Evolutionary conservation across 352 stramenopile genomes (phyloP), one percentile per base, ranked within the genome.

Genomic region (Pythium dissimile): DNA sequence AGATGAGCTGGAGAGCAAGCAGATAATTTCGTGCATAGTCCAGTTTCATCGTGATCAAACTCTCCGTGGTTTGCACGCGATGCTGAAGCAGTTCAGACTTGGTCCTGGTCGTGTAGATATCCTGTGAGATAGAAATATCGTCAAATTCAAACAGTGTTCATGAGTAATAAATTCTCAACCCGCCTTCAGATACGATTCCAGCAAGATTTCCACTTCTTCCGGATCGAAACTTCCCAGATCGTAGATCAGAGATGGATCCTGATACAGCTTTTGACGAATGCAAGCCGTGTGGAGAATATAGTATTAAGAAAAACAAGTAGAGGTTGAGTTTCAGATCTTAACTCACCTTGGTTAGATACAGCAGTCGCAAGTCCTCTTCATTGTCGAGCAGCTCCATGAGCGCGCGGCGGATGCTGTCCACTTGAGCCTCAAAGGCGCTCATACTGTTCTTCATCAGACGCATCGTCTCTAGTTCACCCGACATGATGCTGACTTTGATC

Each of bases 1-100:
- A 67, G 31, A 75, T 72, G 34, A 82, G 60, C 26, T 82, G 67
- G 6, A 82, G 46, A 13, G 66, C 67, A 21, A 82, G 67, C 23
- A 82, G 58, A 31, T 79, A 82, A 52, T 82, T 82, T 53, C 72
- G 69, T 34, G 66, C 64, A 39, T 77, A 78, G 48, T 82, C 72
- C 18, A 82, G 48, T 39, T 79, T 79, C 67, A 82, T 77, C 38
- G 57, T 77, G n/a, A 77, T 63, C 9, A 77, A 53, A 35, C 54
- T 69, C 47, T 77, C 69, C 1, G 69, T 59, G 1, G 58, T 71
- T 41, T 73, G 64, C 46, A 77, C 66, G 21, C 67, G 67, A 44
- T 71, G 64, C 38, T 64, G 48, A 5, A 77, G 59, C 24, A 77
- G 56, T 26, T 67, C 61, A 1, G 65, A 58, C 30, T 70, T 67